Base-by-base conservation (phyloP, 164 flowering plant genomes). In the Echeveria elegans region DNA sequence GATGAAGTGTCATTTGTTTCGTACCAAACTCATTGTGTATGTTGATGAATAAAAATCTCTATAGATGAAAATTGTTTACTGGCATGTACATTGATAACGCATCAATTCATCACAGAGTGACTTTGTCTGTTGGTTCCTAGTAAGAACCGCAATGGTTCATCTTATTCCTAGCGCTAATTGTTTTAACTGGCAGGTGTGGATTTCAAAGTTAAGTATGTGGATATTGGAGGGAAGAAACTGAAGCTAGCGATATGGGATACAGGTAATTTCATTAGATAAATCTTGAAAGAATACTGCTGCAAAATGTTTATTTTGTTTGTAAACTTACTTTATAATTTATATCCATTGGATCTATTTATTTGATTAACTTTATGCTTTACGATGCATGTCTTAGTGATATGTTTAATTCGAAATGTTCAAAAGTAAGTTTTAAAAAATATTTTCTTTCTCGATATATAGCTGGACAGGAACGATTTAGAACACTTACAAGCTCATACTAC, bases 241-340 rank as follows among this genome's bases (percentile, higher is more conserved):
- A 92, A 89, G 82, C 97, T 92, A 72, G 92, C 96, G 4, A 88
- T 92, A 16, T 92, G 97, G 90, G 94, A 88, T 73, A 88, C 94
- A 63, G 94, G 94, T 88, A 75, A 70, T 16, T 15, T 14, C 19
- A 34, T 34, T 21, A 16, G 40, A 24, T 52, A 19, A 40, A 5
- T 1, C 19, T 23, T 32, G 11, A 36, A 5, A 32, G 31, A 53
- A 53, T 11, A 26, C 14, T 24, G 29, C 29, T 53, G 23, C 12
- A 5, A 2, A 3, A 19, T 45, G 56, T 48, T 48, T n/a, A 19
- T n/a, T 48, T 19, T 18, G 16, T n/a, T n/a, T 48, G 23, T 43
- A 43, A 43, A 15, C 18, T 10, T 43, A 15, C 24, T 48, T n/a
- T 52, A 53, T 48, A 18, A 21, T 26, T 14, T 9, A 7, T 53